Conservation (phyloP, 139 green algal genomes). For the Chlorella vulgaris region DNA sequence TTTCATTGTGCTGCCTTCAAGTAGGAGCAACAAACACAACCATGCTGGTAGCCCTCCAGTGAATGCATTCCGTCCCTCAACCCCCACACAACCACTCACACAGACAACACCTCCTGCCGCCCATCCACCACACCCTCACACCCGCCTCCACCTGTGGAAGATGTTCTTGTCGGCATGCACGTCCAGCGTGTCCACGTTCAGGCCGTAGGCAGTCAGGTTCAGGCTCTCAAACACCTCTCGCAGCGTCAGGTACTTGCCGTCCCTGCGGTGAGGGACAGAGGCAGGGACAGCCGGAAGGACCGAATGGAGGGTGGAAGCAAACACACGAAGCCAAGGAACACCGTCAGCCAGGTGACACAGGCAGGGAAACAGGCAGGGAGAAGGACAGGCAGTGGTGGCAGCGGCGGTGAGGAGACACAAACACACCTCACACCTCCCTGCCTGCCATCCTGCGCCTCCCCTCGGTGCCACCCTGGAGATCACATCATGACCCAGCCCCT, state of each 20-base stretch:
- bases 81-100: no score
- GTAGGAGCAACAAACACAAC: no score
- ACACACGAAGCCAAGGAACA: neutral
- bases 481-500: no score
- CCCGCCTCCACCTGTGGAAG: conserved; percentile 87
- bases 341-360: neutral
- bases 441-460: no score
- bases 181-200: conserved; percentile 99
- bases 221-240: conserved; percentile 87
- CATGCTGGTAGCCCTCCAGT: no score
- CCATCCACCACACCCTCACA: neutral
- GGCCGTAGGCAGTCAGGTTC: conserved; percentile 84
- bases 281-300: no score
- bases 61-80: no score
- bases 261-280: conserved; percentile 73
- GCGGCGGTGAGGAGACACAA: no score
- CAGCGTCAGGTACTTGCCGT: conserved; percentile 96
- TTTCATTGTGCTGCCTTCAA: no score
- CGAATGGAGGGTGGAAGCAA: neutral
- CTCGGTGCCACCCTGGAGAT: no score
- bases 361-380: neutral
- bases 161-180: conserved; percentile 99
- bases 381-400: no score
- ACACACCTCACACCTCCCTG: no score
- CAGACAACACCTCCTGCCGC: neutral